Evolutionary conservation across 2,329 filamentous ascomycete genomes (phyloP).

Genomic region (Penicillium sclerotigenum): DNA sequence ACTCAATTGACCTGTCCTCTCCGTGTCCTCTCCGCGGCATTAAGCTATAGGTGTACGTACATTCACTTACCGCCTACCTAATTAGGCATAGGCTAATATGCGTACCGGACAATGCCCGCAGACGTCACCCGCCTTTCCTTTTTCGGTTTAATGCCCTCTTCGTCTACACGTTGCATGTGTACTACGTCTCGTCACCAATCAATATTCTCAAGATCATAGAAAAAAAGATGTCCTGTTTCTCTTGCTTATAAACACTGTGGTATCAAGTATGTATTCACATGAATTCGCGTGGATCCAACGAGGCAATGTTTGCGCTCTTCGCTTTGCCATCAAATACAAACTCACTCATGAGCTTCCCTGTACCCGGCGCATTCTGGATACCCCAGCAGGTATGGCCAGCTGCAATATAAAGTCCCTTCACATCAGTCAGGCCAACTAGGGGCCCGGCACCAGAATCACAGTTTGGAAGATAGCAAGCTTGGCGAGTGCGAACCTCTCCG

Average conservation of each 20-base stretch:
- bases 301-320: conserved; percentile 63
- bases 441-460: conserved; percentile 64
- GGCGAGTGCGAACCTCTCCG: conserved; percentile 67
- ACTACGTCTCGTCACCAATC: background rate
- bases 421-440: conserved; percentile 70
- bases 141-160: background rate
- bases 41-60: conserved; percentile 1
- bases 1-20: conserved; percentile 17
- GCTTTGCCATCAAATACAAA: conserved; percentile 70
- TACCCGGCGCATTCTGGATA: conserved; percentile 91
- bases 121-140: background rate
- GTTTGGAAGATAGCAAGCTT: conserved; percentile 91
- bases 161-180: background rate
- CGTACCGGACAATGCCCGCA: background rate
- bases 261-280: conserved; percentile 22
- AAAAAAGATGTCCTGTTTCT: background rate
- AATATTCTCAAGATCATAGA: no score
- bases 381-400: conserved; percentile 97
- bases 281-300: conserved; percentile 65
- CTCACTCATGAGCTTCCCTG: conserved; percentile 76
- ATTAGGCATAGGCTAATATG: background rate
- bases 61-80: background rate
- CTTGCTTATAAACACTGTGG: background rate
- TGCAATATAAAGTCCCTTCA: conserved; percentile 74
- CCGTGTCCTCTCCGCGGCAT: conserved; percentile 28